Conservation (phyloP, 495 filamentous ascomycete species). For the Penicillium odoratum region DNA sequence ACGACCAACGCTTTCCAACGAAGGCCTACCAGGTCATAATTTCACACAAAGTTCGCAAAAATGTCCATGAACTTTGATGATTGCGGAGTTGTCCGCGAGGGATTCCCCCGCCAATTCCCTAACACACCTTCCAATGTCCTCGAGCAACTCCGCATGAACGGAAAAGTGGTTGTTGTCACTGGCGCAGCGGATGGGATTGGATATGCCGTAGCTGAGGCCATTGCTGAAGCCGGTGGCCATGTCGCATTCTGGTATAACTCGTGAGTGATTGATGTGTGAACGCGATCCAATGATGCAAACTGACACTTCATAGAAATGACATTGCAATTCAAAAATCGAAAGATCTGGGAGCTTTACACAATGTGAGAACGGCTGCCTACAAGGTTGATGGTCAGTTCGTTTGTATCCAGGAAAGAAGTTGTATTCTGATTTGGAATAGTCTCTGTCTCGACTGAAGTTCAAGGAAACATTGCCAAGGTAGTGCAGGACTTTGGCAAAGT, state of each 20-base stretch:
- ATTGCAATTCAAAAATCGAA: slow-evolving; percentile 34
- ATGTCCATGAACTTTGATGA: slow-evolving; percentile 53
- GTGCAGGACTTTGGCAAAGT: slow-evolving; percentile 48
- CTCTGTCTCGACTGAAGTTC: slow-evolving; percentile 33
- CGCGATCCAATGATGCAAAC: neutral
- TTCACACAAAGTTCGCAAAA: slow-evolving; percentile 13
- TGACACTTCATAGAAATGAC: slow-evolving; percentile 26
- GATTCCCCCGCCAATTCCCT: slow-evolving; percentile 43
- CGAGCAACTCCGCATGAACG: slow-evolving; percentile 43
- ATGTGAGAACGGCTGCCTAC: slow-evolving; percentile 37
- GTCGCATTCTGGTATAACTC: slow-evolving; percentile 43
- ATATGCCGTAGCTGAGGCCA: slow-evolving; percentile 32
- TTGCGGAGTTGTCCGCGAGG: slow-evolving; percentile 30
- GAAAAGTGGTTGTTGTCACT: slow-evolving; percentile 39
- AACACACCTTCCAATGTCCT: slow-evolving; percentile 43
- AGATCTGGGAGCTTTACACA: slow-evolving; percentile 30
- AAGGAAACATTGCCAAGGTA: slow-evolving; percentile 32
- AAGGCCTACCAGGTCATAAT: neutral
- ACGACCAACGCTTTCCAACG: neutral
- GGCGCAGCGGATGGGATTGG: slow-evolving; percentile 41
- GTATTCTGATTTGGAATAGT: slow-evolving; percentile 24
- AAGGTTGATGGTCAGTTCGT: slow-evolving; percentile 37
- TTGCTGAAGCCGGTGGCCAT: slow-evolving; percentile 36
- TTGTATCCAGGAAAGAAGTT: neutral
- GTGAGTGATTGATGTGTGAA: slow-evolving; percentile 20